Conservation (phyloP, 2,329 filamentous ascomycete genomes). For the Phialophora expanda region DNA sequence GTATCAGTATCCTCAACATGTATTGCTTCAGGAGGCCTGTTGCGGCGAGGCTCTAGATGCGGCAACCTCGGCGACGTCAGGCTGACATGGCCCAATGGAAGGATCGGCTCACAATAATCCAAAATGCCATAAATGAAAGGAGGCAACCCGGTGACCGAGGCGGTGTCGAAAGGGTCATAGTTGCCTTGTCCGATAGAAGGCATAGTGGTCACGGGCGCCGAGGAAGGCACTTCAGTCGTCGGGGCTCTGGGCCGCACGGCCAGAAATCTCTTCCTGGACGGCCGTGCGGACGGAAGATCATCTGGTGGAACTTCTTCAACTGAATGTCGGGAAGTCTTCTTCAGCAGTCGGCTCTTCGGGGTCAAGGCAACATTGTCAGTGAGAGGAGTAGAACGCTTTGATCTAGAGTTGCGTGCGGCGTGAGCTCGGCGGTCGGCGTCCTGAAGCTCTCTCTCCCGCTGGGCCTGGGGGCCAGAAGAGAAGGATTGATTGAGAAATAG, state of each 20-base stretch:
- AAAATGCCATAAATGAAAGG: slow-evolving; percentile 11
- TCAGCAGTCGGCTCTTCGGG: not conserved
- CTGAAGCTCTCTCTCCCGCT: slow-evolving; percentile 23
- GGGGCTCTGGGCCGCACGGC: slow-evolving; percentile 4
- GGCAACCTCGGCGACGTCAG: not conserved
- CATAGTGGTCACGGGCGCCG: not conserved
- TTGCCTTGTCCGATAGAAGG: slow-evolving; percentile 1
- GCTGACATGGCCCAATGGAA: not conserved
- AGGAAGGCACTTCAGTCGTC: not conserved
- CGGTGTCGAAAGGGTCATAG: slow-evolving; percentile 16
- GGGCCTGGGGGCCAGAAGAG: slow-evolving; percentile 12
- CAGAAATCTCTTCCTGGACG: not conserved
- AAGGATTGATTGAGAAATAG: slow-evolving; percentile 19
- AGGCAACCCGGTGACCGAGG: slow-evolving; percentile 4
- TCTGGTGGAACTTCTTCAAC: slow-evolving; percentile 7
- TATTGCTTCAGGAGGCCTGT: not conserved
- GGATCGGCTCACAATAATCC: slow-evolving; percentile 10
- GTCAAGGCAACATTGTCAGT: not conserved
- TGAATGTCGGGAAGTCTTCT: not conserved
- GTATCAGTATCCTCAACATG: not conserved
- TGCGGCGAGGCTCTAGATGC: not conserved
- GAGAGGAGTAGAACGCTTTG: not conserved
- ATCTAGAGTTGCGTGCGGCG: slow-evolving; percentile 13
- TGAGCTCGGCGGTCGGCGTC: slow-evolving; percentile 21
- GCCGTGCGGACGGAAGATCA: not conserved